A percentile compares a stretch with the other conserved stretches of the same genome.
These are phyloP conservation scores for Neonectria sp. DNA, from an alignment of 2,329 filamentous ascomycete genomes.

Conservation along the genomic window DNA sequence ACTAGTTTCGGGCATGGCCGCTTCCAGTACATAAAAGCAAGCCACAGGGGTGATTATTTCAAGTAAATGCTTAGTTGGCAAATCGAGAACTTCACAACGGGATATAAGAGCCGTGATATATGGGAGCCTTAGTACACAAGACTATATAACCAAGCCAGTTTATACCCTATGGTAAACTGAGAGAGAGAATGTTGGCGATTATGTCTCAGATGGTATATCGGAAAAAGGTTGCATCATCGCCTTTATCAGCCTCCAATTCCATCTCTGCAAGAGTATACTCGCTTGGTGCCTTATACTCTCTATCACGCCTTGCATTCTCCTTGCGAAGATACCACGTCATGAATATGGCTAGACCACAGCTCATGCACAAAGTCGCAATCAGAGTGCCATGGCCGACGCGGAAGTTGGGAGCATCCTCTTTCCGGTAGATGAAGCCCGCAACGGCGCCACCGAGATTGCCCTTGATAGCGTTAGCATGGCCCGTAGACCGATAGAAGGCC, in stretches of 20 bases:
- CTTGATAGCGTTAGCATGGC: constrained; percentile 35
- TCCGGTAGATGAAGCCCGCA: constrained; percentile 52
- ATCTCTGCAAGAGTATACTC: constrained; percentile 69
- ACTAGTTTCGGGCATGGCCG: too few relatives aligned
- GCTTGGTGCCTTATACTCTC: constrained; percentile 60
- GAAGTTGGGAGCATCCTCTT: constrained; percentile 66
- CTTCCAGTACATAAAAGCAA: too few relatives aligned
- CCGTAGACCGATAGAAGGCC: background rate
- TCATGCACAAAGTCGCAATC: constrained; percentile 68
- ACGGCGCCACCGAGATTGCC: constrained; percentile 55
- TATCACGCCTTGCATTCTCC: constrained; percentile 70
- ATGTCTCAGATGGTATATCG: constrained; percentile 63
- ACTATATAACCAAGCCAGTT: too few relatives aligned
- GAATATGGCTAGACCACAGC: constrained; percentile 63
- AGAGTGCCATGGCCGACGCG: constrained; percentile 72
- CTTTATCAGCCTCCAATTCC: constrained; percentile 65
- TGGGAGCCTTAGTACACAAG: too few relatives aligned
- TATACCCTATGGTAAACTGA: too few relatives aligned
- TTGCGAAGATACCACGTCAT: constrained; percentile 71
- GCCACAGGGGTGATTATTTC: too few relatives aligned
- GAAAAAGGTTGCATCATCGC: constrained; percentile 70
- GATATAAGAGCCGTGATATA: too few relatives aligned
- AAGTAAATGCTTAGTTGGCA: too few relatives aligned
- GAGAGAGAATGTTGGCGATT: too few relatives aligned
- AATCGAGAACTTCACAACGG: too few relatives aligned